Evolutionary conservation across 1,284 basidiomycete genomes (phyloP), one percentile per base, ranked within the genome.

Genomic region (Trametes sp.): DNA sequence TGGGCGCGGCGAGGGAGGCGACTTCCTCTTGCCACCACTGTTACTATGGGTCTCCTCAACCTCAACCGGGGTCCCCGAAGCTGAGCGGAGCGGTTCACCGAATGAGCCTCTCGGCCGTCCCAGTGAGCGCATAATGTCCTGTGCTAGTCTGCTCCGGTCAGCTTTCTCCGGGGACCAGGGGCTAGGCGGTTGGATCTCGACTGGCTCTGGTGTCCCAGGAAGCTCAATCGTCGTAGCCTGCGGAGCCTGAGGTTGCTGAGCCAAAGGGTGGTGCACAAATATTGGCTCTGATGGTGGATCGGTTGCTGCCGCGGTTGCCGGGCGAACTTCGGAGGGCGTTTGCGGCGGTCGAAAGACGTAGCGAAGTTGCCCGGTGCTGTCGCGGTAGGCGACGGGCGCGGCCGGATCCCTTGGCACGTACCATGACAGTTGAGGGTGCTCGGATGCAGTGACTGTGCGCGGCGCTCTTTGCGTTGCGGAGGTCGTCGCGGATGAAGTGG

Each of bases 61-160:
- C 35, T 31, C 44, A 13, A 6, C 13, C n/a, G 35, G 8, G 10
- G 55, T 35, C 23, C 55, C 41, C 11, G 42, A 51, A 35, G 29
- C 48, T n/a, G 26, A 45, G 33, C 33, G 29, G 28, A 62, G 50
- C 26, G 57, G 59, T 7, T 58, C 51, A 3, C 63, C 59, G 26
- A 59, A 59, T 33, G 64, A 36, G 58, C 57, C 62, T n/a, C 48
- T 53, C 11, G 69, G 66, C 58, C 71, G 72, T 10, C 78, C 76
- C 5, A 83, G 70, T 10, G 81, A 77, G 5, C 76, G 76, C 16
- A 83, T 61, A 26, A 83, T 74, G 63, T 83, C 82, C 41, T 71
- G 75, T 16, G 82, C 82, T 23, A 83, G 71, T 36, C 77, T 78
- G 21, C 68, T 72, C 61, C 70, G 78, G 55, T 80, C 74, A 4